A percentile compares a stretch with the other conserved stretches of the same genome.
Conservation (phyloP, 2,329 filamentous ascomycete species). For the Calonectria ilicicola region DNA sequence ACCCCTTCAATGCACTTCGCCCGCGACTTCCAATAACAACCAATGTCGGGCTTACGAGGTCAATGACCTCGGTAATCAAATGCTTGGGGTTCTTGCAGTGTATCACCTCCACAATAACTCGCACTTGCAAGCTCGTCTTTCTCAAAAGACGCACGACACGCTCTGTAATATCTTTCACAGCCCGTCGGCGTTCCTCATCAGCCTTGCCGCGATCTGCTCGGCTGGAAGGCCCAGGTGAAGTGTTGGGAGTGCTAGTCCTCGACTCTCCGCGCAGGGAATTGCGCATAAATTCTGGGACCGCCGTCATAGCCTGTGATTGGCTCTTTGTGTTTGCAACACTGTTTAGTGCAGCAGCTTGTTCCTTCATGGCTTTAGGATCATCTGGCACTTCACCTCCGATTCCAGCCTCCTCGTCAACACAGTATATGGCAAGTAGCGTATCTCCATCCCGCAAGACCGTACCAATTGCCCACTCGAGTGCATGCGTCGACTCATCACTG, state of each 20-base stretch:
- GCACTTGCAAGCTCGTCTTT: slow-evolving; percentile 92
- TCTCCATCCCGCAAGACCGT: slow-evolving; percentile 95
- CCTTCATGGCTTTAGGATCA: slow-evolving; percentile 79
- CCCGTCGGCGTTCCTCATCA: slow-evolving; percentile 84
- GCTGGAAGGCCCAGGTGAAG: slow-evolving; percentile 62
- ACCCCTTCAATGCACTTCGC: slow-evolving; percentile 93
- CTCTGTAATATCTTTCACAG: slow-evolving; percentile 86
- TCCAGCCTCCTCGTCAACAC: slow-evolving; percentile 86
- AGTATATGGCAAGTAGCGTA: slow-evolving; percentile 92
- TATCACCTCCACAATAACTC: slow-evolving; percentile 94
- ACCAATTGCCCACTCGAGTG: slow-evolving; percentile 96
- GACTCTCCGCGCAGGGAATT: slow-evolving; percentile 46
- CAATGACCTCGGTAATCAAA: slow-evolving; percentile 96
- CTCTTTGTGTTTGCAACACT: slow-evolving; percentile 64
- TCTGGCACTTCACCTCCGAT: slow-evolving; percentile 72
- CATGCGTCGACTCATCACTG: slow-evolving; percentile 93
- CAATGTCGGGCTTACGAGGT: slow-evolving; percentile 89
- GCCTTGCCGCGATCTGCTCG: slow-evolving; percentile 67
- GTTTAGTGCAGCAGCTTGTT: slow-evolving; percentile 79
- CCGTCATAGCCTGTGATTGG: slow-evolving; percentile 45
- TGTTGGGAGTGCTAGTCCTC: slow-evolving; percentile 49
- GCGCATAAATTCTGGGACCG: slow-evolving; percentile 50
- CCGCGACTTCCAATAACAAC: slow-evolving; percentile 94
- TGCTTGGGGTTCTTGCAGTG: slow-evolving; percentile 99
- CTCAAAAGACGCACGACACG: slow-evolving; percentile 86